A percentile compares a stretch with the other conserved stretches of the same genome.
Conservation (phyloP, 371 early-diverging fungal species). For the Mucor piriformis region DNA sequence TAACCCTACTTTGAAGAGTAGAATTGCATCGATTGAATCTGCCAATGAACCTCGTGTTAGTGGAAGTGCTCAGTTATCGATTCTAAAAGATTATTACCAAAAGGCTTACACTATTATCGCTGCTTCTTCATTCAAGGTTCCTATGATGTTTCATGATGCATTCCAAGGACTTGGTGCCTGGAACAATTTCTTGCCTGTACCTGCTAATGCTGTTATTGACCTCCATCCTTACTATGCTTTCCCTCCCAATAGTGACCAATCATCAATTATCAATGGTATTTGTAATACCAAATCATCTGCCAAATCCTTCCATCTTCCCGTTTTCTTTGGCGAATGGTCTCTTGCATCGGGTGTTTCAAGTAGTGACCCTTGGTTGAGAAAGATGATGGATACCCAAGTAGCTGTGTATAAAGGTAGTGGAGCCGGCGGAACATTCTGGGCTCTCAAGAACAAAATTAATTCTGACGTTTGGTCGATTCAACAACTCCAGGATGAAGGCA, state of each 20-base stretch:
- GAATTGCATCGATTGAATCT: conserved; percentile 29
- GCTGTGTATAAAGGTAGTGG: conserved; percentile 22
- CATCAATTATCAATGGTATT: conserved; percentile 22
- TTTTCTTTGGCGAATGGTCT: conserved; percentile 39
- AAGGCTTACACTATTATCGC: conserved; percentile 26
- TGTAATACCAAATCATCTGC: conserved; percentile 8
- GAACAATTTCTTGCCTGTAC: conserved; percentile 28
- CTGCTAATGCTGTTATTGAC: conserved; percentile 38
- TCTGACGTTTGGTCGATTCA: conserved; percentile 37
- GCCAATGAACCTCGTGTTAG: conserved; percentile 32
- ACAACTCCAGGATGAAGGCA: conserved; percentile 23
- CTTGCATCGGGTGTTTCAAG: conserved; percentile 23
- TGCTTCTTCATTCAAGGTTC: conserved; percentile 27
- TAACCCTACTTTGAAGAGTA: conserved; percentile 6
- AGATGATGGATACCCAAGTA: conserved; percentile 28
- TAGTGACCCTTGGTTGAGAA: conserved; percentile 7
- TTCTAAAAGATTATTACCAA: conserved; percentile 24
- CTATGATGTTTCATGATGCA: conserved; percentile 42
- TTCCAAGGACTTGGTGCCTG: conserved; percentile 30
- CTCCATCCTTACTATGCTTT: conserved; percentile 42
- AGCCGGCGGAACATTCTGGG: conserved; percentile 34
- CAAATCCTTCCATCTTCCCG: conserved; percentile 30
- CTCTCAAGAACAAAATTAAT: conserved; percentile 36
- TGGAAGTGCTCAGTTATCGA: conserved; percentile 4
- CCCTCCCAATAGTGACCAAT: conserved; percentile 12